These are phyloP conservation scores for Thielaviopsis populi DNA, from an alignment of 2,329 filamentous ascomycete genomes.

Conservation along the genomic window DNA sequence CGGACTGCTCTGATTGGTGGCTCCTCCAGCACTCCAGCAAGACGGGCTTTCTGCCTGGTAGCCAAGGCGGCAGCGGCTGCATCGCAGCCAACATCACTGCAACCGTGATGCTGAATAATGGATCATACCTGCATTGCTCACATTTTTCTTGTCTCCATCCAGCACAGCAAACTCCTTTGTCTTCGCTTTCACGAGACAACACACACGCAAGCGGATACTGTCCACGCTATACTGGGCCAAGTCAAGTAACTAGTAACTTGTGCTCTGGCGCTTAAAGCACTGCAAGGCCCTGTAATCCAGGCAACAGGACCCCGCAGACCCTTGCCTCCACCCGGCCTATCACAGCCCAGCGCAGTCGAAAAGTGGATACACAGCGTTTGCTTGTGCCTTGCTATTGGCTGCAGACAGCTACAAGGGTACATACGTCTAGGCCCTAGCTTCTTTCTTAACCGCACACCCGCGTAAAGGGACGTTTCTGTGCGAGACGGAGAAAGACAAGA, in stretches of 20 bases:
- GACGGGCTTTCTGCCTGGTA: not conserved
- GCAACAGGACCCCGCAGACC: not conserved
- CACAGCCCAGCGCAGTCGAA: not conserved
- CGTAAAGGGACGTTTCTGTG: not conserved
- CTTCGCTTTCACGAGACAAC: not conserved
- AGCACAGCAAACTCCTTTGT: not conserved
- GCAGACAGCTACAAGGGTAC: not conserved
- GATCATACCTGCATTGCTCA: not conserved
- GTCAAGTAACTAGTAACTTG: not conserved
- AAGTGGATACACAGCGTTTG: constrained; percentile 1
- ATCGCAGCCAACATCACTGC: not conserved
- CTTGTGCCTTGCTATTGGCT: not conserved
- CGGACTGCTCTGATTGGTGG: not conserved
- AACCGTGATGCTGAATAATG: not conserved
- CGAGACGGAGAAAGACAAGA: not conserved
- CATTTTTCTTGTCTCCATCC: not conserved
- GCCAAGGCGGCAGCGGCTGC: not conserved
- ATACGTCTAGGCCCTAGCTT: not conserved
- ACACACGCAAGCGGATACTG: not conserved
- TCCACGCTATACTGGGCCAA: not conserved
- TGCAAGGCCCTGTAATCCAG: not conserved
- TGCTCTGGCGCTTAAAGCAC: not conserved
- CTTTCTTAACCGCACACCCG: not conserved
- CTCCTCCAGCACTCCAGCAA: not conserved
- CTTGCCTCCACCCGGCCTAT: not conserved